Conservation (phyloP, 441 rosid genomes). For the Populus tomentosa region DNA sequence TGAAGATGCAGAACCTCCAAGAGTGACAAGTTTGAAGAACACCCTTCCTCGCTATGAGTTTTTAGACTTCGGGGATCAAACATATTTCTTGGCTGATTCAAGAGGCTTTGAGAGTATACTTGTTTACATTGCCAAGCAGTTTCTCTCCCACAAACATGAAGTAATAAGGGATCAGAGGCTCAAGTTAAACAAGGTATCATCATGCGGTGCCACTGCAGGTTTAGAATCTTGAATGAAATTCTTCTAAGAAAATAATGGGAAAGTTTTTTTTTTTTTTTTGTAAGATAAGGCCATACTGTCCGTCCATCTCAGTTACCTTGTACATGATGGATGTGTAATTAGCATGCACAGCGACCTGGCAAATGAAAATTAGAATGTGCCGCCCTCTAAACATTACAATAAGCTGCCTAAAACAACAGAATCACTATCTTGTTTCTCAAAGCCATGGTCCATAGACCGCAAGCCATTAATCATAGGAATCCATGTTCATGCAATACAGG, state of each 20-base stretch:
- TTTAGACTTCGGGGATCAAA: conserved; percentile 15
- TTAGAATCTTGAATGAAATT: not conserved
- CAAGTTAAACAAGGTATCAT: conserved; percentile 17
- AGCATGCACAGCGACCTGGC: not conserved
- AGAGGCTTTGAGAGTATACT: conserved; percentile 22
- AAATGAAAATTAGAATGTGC: not conserved
- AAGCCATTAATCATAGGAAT: not conserved
- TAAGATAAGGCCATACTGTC: not conserved
- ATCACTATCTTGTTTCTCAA: not conserved
- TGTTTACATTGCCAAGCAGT: conserved; percentile 17
- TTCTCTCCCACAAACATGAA: conserved; percentile 5
- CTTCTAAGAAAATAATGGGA: no score
- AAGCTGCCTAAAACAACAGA: not conserved
- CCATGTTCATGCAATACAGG: conserved; percentile 6
- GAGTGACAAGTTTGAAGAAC: conserved; percentile 16
- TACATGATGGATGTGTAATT: not conserved
- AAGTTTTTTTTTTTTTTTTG: no score
- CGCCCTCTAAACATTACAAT: not conserved
- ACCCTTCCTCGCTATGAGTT: conserved; percentile 18
- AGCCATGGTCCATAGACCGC: not conserved
- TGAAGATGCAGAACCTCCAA: conserved; percentile 22
- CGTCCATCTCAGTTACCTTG: not conserved
- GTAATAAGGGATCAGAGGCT: conserved; percentile 17
- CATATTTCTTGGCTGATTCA: conserved; percentile 22
- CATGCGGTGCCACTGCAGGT: not conserved